A percentile compares a stretch with the other conserved stretches of the same genome.
phyloP scores from a whole-genome alignment of 805 yeast species.

The Teunomyces pallodes region DNA sequence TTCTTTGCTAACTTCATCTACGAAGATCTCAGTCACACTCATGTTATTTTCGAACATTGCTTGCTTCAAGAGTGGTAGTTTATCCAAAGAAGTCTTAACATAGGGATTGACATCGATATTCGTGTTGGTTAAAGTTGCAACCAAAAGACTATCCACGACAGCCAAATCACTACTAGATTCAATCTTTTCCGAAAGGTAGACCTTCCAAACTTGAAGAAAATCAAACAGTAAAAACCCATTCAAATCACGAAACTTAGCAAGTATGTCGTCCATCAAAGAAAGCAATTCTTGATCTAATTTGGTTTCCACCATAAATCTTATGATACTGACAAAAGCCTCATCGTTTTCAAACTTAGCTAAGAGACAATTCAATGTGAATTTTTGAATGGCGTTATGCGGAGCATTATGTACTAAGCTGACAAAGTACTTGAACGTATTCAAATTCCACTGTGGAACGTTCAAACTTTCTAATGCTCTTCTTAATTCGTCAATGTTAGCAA shows the following conservation, averaged over 20 bases:
- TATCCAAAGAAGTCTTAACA: constrained; percentile 18
- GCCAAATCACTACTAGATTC: constrained; percentile 10
- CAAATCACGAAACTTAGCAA: constrained; percentile 9
- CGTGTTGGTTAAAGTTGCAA: constrained; percentile 7
- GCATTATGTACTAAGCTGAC: constrained; percentile 34
- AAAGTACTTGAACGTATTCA: constrained; percentile 30
- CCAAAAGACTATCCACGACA: constrained; percentile 20
- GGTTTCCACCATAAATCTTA: constrained; percentile 23
- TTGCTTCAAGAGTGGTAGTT: constrained; percentile 18
- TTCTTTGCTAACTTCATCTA: neutral
- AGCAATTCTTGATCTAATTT: constrained; percentile 25
- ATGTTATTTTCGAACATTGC: constrained; percentile 11
- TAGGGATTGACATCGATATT: constrained; percentile 16
- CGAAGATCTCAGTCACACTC: constrained; percentile 1
- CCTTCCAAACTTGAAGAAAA: constrained; percentile 19
- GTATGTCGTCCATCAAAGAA: constrained; percentile 15
- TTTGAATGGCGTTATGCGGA: constrained; percentile 28
- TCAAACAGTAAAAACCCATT: constrained; percentile 12
- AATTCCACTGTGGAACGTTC: constrained; percentile 27
- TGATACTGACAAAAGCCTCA: constrained; percentile 15
- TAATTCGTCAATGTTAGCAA: constrained; percentile 26
- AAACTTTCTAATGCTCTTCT: constrained; percentile 17
- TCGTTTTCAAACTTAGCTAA: constrained; percentile 13
- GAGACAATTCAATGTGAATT: constrained; percentile 22
- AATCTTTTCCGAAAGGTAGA: constrained; percentile 12